These are phyloP conservation scores for Emydomyces testavorans DNA, from an alignment of 2,329 filamentous ascomycete species.

Conservation along the genomic window DNA sequence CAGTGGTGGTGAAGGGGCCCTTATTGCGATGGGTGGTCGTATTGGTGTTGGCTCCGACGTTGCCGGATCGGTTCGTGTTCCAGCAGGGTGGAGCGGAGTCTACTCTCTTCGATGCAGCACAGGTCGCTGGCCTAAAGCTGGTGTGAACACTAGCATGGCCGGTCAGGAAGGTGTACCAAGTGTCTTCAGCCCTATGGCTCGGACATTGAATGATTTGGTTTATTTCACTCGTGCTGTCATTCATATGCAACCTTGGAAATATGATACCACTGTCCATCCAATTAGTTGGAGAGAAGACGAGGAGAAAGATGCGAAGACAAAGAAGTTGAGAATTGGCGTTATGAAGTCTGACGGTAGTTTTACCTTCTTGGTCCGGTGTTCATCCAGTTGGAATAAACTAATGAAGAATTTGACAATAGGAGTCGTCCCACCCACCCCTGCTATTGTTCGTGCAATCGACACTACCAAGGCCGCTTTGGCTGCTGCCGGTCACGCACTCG, in stretches of 20 bases:
- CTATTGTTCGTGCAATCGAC: slow-evolving; percentile 64
- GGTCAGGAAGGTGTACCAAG: slow-evolving; percentile 83
- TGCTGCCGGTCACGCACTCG: slow-evolving; percentile 62
- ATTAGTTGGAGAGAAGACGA: slow-evolving; percentile 61
- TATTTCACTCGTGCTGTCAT: slow-evolving; percentile 76
- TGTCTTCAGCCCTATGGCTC: slow-evolving; percentile 85
- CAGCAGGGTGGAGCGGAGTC: slow-evolving; percentile 81
- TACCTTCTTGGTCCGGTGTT: not conserved
- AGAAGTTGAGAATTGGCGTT: slow-evolving; percentile 61
- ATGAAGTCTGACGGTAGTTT: slow-evolving; percentile 55
- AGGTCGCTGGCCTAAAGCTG: slow-evolving; percentile 78
- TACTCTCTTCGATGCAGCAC: slow-evolving; percentile 80
- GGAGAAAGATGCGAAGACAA: slow-evolving; percentile 48
- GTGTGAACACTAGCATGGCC: slow-evolving; percentile 76
- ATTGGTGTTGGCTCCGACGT: slow-evolving; percentile 89
- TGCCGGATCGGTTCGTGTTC: slow-evolving; percentile 73
- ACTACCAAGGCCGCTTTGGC: slow-evolving; percentile 58
- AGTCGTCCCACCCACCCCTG: slow-evolving; percentile 76
- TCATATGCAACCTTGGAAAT: slow-evolving; percentile 75
- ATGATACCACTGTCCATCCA: slow-evolving; percentile 75
- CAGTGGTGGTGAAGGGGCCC: slow-evolving; percentile 70
- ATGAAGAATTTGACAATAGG: slow-evolving; percentile 28
- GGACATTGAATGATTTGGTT: slow-evolving; percentile 66
- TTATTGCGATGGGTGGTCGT: slow-evolving; percentile 68
- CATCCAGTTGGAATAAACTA: not conserved